Conservation (phyloP, 2,329 filamentous ascomycete species). For the Cytospora chrysosperma region DNA sequence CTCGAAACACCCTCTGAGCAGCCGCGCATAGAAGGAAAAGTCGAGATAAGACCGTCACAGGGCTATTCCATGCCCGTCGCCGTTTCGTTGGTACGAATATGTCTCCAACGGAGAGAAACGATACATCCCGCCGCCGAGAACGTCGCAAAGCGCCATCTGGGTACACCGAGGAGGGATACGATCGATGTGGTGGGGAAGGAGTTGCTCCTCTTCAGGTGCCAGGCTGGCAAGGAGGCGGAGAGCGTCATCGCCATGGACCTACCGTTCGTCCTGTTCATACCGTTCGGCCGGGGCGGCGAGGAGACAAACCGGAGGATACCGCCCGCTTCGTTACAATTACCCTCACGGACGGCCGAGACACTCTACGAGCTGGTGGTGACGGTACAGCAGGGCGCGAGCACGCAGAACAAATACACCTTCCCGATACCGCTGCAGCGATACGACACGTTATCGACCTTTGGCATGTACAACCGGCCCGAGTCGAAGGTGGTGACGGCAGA, state of each 20-base stretch:
- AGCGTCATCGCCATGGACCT: conserved; percentile 94
- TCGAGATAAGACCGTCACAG: conserved; percentile 86
- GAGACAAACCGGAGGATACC: conserved; percentile 88
- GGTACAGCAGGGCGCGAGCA: conserved; percentile 83
- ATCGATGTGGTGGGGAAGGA: conserved; percentile 95
- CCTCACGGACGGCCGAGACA: conserved; percentile 92
- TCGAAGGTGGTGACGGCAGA: conserved; percentile 82
- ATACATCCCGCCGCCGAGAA: conserved; percentile 97
- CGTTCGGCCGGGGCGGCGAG: conserved; percentile 86
- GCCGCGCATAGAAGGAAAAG: conserved; percentile 96
- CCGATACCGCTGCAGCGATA: conserved; percentile 90
- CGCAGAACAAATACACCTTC: conserved; percentile 88
- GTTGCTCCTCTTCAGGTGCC: conserved; percentile 85
- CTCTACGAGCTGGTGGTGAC: conserved; percentile 96
- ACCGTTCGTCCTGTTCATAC: conserved; percentile 96
- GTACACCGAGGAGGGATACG: conserved; percentile 85
- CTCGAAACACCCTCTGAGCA: conserved; percentile 41
- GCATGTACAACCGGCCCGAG: conserved; percentile 98
- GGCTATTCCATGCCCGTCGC: conserved; percentile 87
- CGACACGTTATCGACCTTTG: conserved; percentile 95
- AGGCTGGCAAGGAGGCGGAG: conserved; percentile 80
- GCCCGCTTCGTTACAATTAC: conserved; percentile 85
- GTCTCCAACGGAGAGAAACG: conserved; percentile 87
- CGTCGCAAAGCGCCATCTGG: conserved; percentile 86
- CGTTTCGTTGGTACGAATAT: conserved; percentile 91